Evolutionary conservation across 164 flowering plant genomes (phyloP).

Genomic region (Brasenia schreberi): DNA sequence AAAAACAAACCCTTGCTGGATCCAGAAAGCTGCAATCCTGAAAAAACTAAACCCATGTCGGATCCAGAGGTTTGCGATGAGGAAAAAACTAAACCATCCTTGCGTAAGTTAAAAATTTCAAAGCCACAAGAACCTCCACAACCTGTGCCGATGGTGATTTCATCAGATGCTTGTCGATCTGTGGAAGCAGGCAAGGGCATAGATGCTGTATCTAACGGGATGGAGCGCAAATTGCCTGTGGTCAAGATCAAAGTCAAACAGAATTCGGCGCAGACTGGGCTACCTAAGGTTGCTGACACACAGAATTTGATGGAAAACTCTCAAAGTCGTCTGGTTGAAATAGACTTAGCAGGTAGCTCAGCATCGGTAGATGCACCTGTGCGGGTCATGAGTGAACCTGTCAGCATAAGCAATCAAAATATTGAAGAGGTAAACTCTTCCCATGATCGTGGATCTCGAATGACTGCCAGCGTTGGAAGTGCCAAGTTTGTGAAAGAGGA

Average conservation of each 20-base stretch:
- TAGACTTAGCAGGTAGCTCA: constrained; percentile 59
- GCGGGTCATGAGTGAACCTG: constrained; percentile 31
- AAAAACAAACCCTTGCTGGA: too few relatives aligned
- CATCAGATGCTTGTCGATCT: constrained; percentile 11
- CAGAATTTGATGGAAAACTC: constrained; percentile 35
- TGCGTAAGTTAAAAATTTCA: constrained; percentile 28
- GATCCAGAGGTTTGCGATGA: constrained; percentile 32
- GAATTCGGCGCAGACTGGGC: constrained; percentile 51
- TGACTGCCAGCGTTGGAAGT: constrained; percentile 87
- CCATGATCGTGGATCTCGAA: constrained; percentile 62
- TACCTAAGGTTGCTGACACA: constrained; percentile 30
- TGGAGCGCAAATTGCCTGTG: constrained; percentile 41
- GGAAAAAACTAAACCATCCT: constrained; percentile 31
- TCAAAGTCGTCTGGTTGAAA: constrained; percentile 31
- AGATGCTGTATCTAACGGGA: constrained; percentile 49
- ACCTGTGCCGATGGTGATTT: not conserved
- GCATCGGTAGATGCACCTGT: constrained; percentile 85
- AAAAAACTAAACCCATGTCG: constrained; percentile 11
- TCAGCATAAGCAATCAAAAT: constrained; percentile 42
- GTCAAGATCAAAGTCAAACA: constrained; percentile 60
- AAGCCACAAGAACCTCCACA: constrained; percentile 7
- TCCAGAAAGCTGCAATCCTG: too few relatives aligned
- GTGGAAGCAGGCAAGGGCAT: constrained; percentile 36
- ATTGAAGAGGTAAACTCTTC: constrained; percentile 76
- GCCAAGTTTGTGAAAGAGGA: constrained; percentile 49